Conservation (phyloP, 257 asterid species). For the Hygrophila difformis region DNA sequence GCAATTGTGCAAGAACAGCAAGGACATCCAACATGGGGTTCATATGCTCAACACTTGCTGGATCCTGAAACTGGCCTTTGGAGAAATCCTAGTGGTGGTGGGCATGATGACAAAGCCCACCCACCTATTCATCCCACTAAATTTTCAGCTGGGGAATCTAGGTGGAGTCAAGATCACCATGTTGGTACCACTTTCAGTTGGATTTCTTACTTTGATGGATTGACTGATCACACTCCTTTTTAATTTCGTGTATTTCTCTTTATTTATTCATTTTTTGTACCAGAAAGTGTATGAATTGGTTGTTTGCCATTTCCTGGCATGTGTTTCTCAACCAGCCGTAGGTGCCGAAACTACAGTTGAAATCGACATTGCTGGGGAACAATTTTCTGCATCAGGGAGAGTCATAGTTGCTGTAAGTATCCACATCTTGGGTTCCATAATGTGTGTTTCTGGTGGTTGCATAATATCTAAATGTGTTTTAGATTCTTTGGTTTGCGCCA, state of each 20-base stretch:
- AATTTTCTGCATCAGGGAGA: slow-evolving; percentile 81
- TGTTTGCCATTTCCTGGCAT: slow-evolving; percentile 95
- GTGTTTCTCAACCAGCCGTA: slow-evolving; percentile 95
- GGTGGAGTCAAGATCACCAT: slow-evolving; percentile 94
- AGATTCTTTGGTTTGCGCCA: no score
- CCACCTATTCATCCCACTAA: slow-evolving; percentile 99
- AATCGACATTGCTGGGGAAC: slow-evolving; percentile 91
- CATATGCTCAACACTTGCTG: slow-evolving; percentile 76
- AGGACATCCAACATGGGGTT: slow-evolving; percentile 84
- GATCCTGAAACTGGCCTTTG: slow-evolving; percentile 80
- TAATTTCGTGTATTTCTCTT: not conserved
- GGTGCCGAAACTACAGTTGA: slow-evolving; percentile 96
- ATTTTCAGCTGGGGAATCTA: slow-evolving; percentile 84
- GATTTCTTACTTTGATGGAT: slow-evolving; percentile 9
- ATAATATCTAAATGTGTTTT: no score
- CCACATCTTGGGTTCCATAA: slow-evolving; percentile 13
- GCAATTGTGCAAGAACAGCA: slow-evolving; percentile 82
- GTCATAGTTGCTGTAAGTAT: slow-evolving; percentile 80
- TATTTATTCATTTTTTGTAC: slow-evolving; percentile 10
- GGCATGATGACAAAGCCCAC: slow-evolving; percentile 97
- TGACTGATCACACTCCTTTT: slow-evolving; percentile 3
- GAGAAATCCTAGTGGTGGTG: slow-evolving; percentile 85
- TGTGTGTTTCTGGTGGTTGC: slow-evolving; percentile 14
- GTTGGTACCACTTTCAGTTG: slow-evolving; percentile 40
- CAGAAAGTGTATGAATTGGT: slow-evolving; percentile 96